Percentiles rank a stretch among this genome's conserved stretches.
Conservation (phyloP, 495 filamentous ascomycete genomes). For the Penicillium tannophilum region DNA sequence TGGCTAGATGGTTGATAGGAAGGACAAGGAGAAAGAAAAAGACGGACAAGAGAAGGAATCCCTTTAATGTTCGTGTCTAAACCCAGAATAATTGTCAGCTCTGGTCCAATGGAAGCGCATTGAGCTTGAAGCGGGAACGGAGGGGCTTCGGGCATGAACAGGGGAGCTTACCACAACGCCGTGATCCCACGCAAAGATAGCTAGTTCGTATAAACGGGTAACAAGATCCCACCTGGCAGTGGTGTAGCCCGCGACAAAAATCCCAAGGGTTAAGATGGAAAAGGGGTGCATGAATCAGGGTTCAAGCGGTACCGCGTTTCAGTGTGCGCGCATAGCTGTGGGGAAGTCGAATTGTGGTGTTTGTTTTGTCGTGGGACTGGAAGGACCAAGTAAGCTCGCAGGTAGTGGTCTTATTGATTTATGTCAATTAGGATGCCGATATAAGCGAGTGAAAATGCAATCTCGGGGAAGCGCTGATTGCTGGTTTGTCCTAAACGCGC, state of each 20-base stretch:
- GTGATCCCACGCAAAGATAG: slow-evolving; percentile 97
- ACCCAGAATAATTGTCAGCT: slow-evolving; percentile 8
- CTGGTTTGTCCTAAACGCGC: background rate
- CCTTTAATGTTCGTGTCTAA: slow-evolving; percentile 70
- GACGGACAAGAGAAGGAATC: slow-evolving; percentile 71
- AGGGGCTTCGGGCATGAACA: slow-evolving; percentile 15
- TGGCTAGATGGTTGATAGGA: slow-evolving; percentile 71
- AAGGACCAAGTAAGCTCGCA: too few species aligned
- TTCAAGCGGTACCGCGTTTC: slow-evolving; percentile 31
- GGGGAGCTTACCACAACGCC: slow-evolving; percentile 81
- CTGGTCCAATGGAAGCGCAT: slow-evolving; percentile 1
- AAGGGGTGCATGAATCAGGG: slow-evolving; percentile 90
- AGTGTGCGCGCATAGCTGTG: slow-evolving; percentile 40
- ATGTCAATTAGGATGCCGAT: background rate
- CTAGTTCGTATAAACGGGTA: slow-evolving; percentile 91
- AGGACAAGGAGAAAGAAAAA: slow-evolving; percentile 77
- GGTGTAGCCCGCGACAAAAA: slow-evolving; percentile 99
- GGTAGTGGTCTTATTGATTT: background rate
- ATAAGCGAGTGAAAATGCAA: slow-evolving; percentile 1
- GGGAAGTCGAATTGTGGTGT: background rate
- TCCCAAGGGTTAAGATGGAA: slow-evolving; percentile 87
- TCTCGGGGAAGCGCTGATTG: background rate
- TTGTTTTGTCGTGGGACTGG: background rate
- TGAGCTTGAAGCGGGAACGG: slow-evolving; percentile 13
- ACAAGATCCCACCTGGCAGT: slow-evolving; percentile 98